Evolutionary conservation across 306 rosid genomes (phyloP), one percentile per base, ranked within the genome.

Genomic region (Fragaria iinumae): DNA sequence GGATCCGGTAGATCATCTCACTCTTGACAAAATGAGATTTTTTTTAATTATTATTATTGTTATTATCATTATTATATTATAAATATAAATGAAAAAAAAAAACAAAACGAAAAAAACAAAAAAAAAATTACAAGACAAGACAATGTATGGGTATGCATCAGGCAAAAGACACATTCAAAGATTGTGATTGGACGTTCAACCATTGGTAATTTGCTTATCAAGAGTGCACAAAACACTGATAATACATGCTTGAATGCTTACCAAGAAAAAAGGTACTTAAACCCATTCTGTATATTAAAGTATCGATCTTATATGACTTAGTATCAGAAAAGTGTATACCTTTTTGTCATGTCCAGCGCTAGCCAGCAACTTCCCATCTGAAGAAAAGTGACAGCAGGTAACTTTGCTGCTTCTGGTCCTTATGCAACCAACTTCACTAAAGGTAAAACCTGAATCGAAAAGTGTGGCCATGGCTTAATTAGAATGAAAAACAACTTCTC

Each of bases 261-360:
- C 17, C 25, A 41, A 45, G 36, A 5, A 32, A 72, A 32, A 32
- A 9, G 65, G 43, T 32, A 53, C 29, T 6, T 34, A 34, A 27
- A 27, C 53, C 55, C 49, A 16, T 11, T 11, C 11, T 36, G 25
- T 41, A 62, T 47, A 60, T 60, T 60, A 43, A 68, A 38, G 25
- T 39, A 38, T 9, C 12, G 4, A 59, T 34, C 70, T 20, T 63
- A 14, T 14, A 63, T 13, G 43, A 63, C 68, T 5, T 6, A 13
- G 21, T 63, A 34, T n/a, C 32, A 59, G 12, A 53, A 9, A 25
- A 34, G 23, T 56, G 39, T 2, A 73, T 88, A 94, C 98, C 97
- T 92, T 91, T 86, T 89, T 91, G 90, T 94, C 98, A 84, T 94
- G 96, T 70, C 98, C 98, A 71, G 96, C 98, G 76, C 97, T 91